These are phyloP conservation scores for Taphrina pruni DNA, from an alignment of 1,139 yeast species.

Conservation along the genomic window DNA sequence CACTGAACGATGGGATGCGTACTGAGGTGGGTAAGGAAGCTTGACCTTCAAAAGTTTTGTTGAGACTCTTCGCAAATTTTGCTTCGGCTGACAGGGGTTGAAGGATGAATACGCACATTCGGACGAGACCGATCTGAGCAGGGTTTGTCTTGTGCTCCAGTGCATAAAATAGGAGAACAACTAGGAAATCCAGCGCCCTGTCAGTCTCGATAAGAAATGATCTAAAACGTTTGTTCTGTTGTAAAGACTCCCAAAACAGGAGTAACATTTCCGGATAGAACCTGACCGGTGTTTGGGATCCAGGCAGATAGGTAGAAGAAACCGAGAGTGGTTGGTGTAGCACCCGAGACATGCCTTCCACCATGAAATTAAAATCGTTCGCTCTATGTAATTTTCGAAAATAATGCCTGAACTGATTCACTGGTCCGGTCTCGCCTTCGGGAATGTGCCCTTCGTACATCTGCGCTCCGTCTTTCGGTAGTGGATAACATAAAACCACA, in stretches of 20 bases:
- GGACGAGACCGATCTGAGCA: constrained; percentile 59
- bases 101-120: constrained; percentile 66
- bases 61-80: constrained; percentile 48
- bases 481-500: constrained; percentile 67
- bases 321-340: constrained; percentile 51
- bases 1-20: constrained; percentile 49
- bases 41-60: constrained; percentile 50
- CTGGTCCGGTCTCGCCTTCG: constrained; percentile 31
- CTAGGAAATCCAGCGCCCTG: constrained; percentile 62
- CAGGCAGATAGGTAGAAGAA: constrained; percentile 51
- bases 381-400: constrained; percentile 52
- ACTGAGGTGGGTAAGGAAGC: constrained; percentile 49
- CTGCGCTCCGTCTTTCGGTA: constrained; percentile 55
- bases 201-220: constrained; percentile 57
- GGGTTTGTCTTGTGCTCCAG: constrained; percentile 57
- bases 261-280: constrained; percentile 60
- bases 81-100: constrained; percentile 65
- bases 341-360: constrained; percentile 51
- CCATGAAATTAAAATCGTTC: constrained; percentile 58
- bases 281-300: constrained; percentile 49
- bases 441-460: constrained; percentile 37
- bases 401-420: constrained; percentile 51
- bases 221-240: constrained; percentile 62
- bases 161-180: constrained; percentile 64
- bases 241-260: constrained; percentile 76